Conservation (phyloP, 805 yeast species). For the Pichia paraexigua region DNA sequence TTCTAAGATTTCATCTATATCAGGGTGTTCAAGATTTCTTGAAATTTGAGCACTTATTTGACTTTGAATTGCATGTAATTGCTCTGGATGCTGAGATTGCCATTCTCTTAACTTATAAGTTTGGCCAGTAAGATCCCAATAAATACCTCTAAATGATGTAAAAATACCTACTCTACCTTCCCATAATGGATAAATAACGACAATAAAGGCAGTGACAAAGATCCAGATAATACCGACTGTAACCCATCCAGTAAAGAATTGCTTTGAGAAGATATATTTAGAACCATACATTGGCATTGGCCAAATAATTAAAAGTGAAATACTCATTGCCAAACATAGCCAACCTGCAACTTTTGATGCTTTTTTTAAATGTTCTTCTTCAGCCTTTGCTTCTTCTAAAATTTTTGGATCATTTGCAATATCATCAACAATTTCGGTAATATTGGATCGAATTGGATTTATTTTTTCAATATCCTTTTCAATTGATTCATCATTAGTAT, state of each 20-base stretch:
- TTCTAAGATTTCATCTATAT: constrained; percentile 12
- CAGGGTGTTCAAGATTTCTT: constrained; percentile 17
- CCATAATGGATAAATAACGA: constrained; percentile 59
- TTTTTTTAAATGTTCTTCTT: constrained; percentile 41
- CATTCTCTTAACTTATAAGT: constrained; percentile 62
- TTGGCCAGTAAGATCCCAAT: constrained; percentile 82
- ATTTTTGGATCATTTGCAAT: constrained; percentile 14
- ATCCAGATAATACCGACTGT: constrained; percentile 77
- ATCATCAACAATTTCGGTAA: constrained; percentile 24
- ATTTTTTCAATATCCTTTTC: constrained; percentile 16
- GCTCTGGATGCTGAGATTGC: constrained; percentile 69
- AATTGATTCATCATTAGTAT: constrained; percentile 22
- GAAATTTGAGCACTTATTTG: constrained; percentile 42
- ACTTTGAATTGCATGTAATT: constrained; percentile 63
- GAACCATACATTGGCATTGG: constrained; percentile 94
- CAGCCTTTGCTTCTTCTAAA: constrained; percentile 33
- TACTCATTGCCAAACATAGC: constrained; percentile 52
- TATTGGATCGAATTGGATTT: constrained; percentile 23
- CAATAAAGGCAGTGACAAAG: constrained; percentile 56
- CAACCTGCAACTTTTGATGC: constrained; percentile 56
- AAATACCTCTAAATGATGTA: constrained; percentile 65
- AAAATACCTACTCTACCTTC: constrained; percentile 66
- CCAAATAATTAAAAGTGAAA: constrained; percentile 67
- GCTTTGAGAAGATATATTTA: constrained; percentile 63
- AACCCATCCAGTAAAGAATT: constrained; percentile 86